Base-by-base conservation (phyloP, 1,139 yeast genomes). In the Arxiozyma telluris region DNA sequence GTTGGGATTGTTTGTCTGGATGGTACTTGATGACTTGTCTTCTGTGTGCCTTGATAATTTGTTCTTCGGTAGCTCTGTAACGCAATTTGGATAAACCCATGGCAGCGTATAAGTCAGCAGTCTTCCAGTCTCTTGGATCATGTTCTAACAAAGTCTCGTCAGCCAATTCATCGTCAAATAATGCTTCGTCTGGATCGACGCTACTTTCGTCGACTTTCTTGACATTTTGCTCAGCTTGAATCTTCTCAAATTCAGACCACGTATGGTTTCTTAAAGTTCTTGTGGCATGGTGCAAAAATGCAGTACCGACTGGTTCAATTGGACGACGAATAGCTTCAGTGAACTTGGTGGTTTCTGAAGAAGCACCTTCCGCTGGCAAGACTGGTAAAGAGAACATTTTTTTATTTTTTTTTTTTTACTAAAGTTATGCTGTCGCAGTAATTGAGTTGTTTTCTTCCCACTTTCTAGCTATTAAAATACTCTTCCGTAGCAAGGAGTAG, bases 61-160 rank as follows among this genome's bases (percentile, higher is more conserved):
- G 97, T 64, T 86, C 96, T 66, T 86, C 93, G 59, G 88, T 89
- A 59, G 98, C 98, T 66, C 75, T 83, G 83, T 81, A 86, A 78
- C 98, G 84, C 73, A 87, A 82, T 71, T 90, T 87, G 59, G 96
- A 84, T 66, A 93, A 77, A 58, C 98, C 98, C 73, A 93, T 81
- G 53, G 94, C 98, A 54, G 96, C 96, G 69, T 93, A 93, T 73
- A 93, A 87, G 73, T 93, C 97, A 62, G 95, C 96, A 53, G 85
- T 77, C 75, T 93, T 93, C 98, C 98, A 93, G 71, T 93, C 96
- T 80, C 96, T 87, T 67, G 98, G 97, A 70, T 93, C 98, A 66
- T 87, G 94, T 46, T 79, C 76, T 65, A 91, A 81, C 73, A 93
- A 78, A 52, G 81, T 84, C 50, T 76, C 81, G 59, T 77, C 80